Evolutionary conservation across 768 basidiomycete species (phyloP).

Genomic region (Mycena leptocephala): DNA sequence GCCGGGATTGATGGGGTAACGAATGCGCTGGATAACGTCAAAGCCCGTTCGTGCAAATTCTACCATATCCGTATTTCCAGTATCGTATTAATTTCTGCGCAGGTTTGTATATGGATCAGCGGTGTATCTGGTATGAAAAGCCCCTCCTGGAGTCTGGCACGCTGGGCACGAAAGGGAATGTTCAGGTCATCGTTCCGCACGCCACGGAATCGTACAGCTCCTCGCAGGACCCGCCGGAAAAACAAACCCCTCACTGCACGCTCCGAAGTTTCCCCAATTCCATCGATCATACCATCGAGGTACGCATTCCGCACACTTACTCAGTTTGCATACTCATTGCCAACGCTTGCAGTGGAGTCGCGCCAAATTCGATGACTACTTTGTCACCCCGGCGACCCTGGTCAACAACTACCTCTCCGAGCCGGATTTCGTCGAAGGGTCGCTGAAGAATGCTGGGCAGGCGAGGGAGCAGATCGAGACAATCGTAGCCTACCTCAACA

Average conservation of each 20-base stretch:
- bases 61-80: neutral
- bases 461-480: conserved; percentile 92
- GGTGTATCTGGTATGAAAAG: conserved; percentile 96
- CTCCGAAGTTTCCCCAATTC: conserved; percentile 99
- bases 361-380: conserved; percentile 91
- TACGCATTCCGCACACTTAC: conserved; percentile 48
- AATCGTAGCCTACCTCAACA: conserved; percentile 90
- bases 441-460: conserved; percentile 92
- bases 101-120: conserved; percentile 98
- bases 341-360: conserved; percentile 83
- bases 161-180: conserved; percentile 98
- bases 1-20: conserved; percentile 92
- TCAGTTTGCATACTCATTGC: neutral
- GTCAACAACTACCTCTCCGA: conserved; percentile 98
- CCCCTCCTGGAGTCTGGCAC: conserved; percentile 97
- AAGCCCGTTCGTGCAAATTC: conserved; percentile 80
- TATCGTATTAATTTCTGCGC: conserved; percentile 15
- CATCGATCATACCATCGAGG: conserved; percentile 98
- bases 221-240: conserved; percentile 99
- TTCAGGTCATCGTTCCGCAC: conserved; percentile 94
- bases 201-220: conserved; percentile 97
- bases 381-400: conserved; percentile 93
- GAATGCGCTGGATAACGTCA: conserved; percentile 97
- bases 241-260: conserved; percentile 96
- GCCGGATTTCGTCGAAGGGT: conserved; percentile 93